phyloP scores from a whole-genome alignment of 1,284 basidiomycete genomes.

The Xerocomus nothofagi region DNA sequence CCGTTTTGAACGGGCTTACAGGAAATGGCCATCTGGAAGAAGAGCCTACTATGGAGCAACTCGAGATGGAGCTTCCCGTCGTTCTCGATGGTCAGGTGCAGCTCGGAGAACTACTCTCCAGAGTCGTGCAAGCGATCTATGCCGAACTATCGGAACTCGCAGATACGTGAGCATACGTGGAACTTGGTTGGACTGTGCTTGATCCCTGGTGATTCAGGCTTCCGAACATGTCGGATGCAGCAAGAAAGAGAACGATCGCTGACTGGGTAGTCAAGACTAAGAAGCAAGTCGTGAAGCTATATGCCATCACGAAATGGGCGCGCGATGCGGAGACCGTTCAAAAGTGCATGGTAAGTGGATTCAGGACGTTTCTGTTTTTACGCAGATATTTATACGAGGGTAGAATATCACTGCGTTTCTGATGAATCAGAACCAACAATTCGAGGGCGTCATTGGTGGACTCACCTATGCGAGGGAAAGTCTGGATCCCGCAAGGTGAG shows the following conservation, averaged over 20 bases:
- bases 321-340: constrained; percentile 77
- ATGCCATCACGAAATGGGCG: constrained; percentile 82
- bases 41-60: constrained; percentile 51
- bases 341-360: constrained; percentile 71
- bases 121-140: constrained; percentile 78
- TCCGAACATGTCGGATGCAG: constrained; percentile 80
- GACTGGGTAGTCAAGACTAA: constrained; percentile 88
- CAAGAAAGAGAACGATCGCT: constrained; percentile 78
- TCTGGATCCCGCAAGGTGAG: constrained; percentile 67
- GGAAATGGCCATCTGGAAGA: constrained; percentile 39
- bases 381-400: constrained; percentile 3
- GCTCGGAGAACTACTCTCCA: constrained; percentile 72
- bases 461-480: constrained; percentile 67
- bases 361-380: not conserved
- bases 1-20: constrained; percentile 31
- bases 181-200: not conserved
- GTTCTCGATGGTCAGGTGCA: constrained; percentile 75
- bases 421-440: constrained; percentile 80
- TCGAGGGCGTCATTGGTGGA: constrained; percentile 66
- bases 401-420: constrained; percentile 85
- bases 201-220: constrained; percentile 48
- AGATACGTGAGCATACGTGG: constrained; percentile 67
- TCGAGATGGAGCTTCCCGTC: constrained; percentile 75
- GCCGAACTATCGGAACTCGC: constrained; percentile 80
- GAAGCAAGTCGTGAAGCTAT: constrained; percentile 87